Base-by-base conservation (phyloP, 2,329 filamentous ascomycete genomes). In the Fusarium secorum region DNA sequence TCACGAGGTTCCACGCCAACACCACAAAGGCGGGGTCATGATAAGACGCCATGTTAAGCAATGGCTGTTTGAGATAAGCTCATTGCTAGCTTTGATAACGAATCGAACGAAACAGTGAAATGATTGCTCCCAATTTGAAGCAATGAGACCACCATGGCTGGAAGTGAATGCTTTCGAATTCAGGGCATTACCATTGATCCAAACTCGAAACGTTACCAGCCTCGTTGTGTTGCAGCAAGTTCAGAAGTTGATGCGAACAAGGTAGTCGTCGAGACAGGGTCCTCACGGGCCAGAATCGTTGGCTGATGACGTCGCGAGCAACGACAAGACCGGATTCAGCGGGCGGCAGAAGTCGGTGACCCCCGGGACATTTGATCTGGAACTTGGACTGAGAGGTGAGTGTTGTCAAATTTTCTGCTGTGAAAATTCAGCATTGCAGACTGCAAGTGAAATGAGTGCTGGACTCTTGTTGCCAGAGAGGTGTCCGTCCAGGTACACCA, bases 261-360 rank as follows among this genome's bases (percentile, higher is more conserved):
- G 67, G 67, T 60, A 52, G 49, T 51, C 30, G 33, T 58, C 4
- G 28, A 53, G 42, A 52, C 55, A 70, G 60, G 68, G 68, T 66
- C 55, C 49, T 57, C 64, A 69, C 68, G 59, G 68, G 52, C 68
- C 63, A 68, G 56, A 54, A 64, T 57, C n/a, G 62, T 45, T 59
- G 56, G 51, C 38, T 60, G 36, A 77, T 77, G 75, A 77, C 75
- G 75, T 77, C 68, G 67, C 55, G 36, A 46, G 46, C 32, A 30
- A 45, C 58, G 38, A 69, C 41, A 51, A 33, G 49, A 49, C 65
- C 68, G 60, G 69, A 60, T 72, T 63, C 52, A 68, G 66, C 64
- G 59, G 65, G 45, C 56, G 39, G 51, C 52, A 66, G 64, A 60
- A 51, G 61, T 75, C 74, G 71, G 72, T 61, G 56, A 70, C 66